These are phyloP conservation scores for Penicillium coprophilum DNA, from an alignment of 495 filamentous ascomycete species.

Conservation along the genomic window DNA sequence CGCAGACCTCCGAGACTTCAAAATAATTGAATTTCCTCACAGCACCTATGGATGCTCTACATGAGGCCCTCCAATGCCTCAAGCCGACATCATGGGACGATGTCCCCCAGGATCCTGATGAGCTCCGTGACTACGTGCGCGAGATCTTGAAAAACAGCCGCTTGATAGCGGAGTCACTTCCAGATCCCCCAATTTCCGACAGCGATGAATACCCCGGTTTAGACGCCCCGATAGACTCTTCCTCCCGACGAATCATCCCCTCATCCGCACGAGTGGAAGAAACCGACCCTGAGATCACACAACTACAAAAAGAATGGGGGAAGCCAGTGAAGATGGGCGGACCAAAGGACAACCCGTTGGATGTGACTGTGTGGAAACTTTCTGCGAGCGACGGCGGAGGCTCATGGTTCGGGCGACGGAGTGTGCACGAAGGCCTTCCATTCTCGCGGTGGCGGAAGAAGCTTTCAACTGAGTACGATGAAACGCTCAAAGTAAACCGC, in stretches of 20 bases:
- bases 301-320: conserved; percentile 78
- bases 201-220: neutral
- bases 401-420: conserved; percentile 85
- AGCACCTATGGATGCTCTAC: conserved; percentile 57
- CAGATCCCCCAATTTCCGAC: conserved; percentile 51
- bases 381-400: conserved; percentile 76
- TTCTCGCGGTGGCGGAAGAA: conserved; percentile 66
- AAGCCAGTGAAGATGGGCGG: conserved; percentile 71
- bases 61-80: conserved; percentile 75
- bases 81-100: conserved; percentile 65
- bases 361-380: conserved; percentile 77
- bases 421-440: conserved; percentile 71
- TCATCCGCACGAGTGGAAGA: conserved; percentile 54
- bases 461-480: conserved; percentile 51
- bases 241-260: conserved; percentile 46
- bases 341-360: conserved; percentile 70
- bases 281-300: conserved; percentile 43
- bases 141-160: conserved; percentile 64
- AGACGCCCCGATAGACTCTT: conserved; percentile 21
- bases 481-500: conserved; percentile 56
- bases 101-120: conserved; percentile 54
- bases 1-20: neutral
- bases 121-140: conserved; percentile 53
- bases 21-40: neutral
- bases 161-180: conserved; percentile 73